phyloP scores from a whole-genome alignment of 345 rosid genomes.

The Ceriops zippeliana region DNA sequence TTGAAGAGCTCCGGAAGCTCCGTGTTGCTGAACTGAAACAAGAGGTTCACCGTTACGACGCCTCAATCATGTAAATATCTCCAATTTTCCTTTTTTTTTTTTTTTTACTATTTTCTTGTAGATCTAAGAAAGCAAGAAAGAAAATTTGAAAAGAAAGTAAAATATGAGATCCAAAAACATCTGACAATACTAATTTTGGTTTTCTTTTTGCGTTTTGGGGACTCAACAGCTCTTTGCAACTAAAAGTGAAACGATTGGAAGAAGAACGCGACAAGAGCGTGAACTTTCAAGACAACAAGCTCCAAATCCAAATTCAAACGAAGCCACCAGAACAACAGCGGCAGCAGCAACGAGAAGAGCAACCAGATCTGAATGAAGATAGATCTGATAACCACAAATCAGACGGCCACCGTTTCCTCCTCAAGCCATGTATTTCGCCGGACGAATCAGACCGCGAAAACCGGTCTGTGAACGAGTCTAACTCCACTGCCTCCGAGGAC shows the following conservation, averaged over 20 bases:
- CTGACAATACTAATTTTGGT: background rate
- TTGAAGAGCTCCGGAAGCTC: constrained; percentile 58
- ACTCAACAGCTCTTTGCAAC: constrained; percentile 47
- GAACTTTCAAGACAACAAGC: constrained; percentile 1
- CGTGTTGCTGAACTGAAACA: constrained; percentile 77
- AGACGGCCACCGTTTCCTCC: constrained; percentile 1
- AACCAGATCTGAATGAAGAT: constrained; percentile 51
- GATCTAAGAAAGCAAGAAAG: background rate
- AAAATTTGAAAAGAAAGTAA: no score
- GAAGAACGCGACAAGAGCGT: constrained; percentile 50
- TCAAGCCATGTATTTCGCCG: no score
- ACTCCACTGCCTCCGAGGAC: constrained; percentile 52
- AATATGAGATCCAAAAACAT: no score
- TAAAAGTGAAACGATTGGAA: constrained; percentile 62
- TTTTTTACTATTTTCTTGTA: background rate
- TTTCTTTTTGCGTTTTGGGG: background rate
- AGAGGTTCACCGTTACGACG: constrained; percentile 65
- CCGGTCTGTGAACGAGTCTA: constrained; percentile 73
- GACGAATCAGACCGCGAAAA: constrained; percentile 58
- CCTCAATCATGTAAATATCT: constrained; percentile 53
- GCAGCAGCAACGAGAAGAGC: background rate
- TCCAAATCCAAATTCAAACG: constrained; percentile 48
- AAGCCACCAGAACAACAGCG: background rate
- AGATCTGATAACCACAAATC: constrained; percentile 29
- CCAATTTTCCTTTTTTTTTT: background rate